Conservation (phyloP, 1,284 basidiomycete species). For the Caloboletus inedulis region DNA sequence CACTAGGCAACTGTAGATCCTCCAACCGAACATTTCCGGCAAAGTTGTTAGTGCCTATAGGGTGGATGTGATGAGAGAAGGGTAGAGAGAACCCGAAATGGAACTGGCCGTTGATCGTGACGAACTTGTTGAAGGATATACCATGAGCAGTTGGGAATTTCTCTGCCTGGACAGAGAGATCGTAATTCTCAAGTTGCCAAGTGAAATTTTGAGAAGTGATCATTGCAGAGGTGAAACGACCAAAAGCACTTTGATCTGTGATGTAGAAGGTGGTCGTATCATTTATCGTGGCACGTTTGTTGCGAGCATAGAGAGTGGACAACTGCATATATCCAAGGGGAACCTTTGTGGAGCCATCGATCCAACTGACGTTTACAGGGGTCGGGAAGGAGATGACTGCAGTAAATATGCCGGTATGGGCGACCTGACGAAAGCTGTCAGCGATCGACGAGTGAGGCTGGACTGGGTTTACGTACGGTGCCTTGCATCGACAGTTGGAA, state of each 20-base stretch:
- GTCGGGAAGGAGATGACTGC: constrained; percentile 58
- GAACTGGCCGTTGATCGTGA: constrained; percentile 49
- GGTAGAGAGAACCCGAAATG: background rate
- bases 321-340: constrained; percentile 51
- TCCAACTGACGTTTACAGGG: constrained; percentile 55
- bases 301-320: constrained; percentile 41
- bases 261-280: constrained; percentile 57
- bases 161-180: constrained; percentile 64
- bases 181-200: constrained; percentile 61
- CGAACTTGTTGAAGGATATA: constrained; percentile 57
- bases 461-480: constrained; percentile 26
- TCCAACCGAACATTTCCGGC: constrained; percentile 53
- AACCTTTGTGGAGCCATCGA: constrained; percentile 42
- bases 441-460: background rate
- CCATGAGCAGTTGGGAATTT: constrained; percentile 64
- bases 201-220: constrained; percentile 70
- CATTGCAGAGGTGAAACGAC: constrained; percentile 54
- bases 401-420: constrained; percentile 58
- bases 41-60: constrained; percentile 66
- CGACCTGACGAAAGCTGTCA: constrained; percentile 40
- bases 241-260: constrained; percentile 51
- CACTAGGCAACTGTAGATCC: constrained; percentile 71
- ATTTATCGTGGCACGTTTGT: constrained; percentile 57
- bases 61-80: background rate
- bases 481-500: constrained; percentile 52